Base-by-base conservation (phyloP, 352 stramenopile genomes). In the Phytopythium mirpurense region DNA sequence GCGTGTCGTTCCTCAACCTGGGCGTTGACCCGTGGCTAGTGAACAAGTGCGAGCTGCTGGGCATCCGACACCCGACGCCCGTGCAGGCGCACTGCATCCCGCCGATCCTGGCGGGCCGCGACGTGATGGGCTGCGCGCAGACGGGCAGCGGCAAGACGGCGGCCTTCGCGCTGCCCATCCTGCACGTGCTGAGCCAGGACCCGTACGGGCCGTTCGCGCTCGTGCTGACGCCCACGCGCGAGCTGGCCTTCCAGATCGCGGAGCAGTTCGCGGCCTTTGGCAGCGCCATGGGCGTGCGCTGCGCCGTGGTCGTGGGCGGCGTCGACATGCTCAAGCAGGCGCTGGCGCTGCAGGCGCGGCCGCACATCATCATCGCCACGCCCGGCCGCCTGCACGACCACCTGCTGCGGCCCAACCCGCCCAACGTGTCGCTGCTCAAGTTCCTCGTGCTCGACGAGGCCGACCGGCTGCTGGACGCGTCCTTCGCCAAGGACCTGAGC, bases 381-480 rank as follows among this genome's bases (percentile, higher is more conserved):
- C 97, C 97, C 0, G 97, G 96, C 21, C 72, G 96, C 10, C 80
- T 99, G 41, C 88, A 86, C 24, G 86, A 98, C 54, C 84, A 98
- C 49, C 68, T 99, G 55, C 70, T 97, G 43, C 90, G 87, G 46
- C 83, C 90, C 2, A 91, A 93, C 37, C 79, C 90, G 34, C 95
- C 95, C 0, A 95, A 96, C 48, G 67, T 98, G 11, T 67, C 66
- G 40, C 75, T 98, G 47, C 66, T 98, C 40, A 83, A 87, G 60
- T 99, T 93, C 65, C 65, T 99, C 35, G 97, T 99, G 21, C 83
- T 99, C 32, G 97, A 99, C 70, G 97, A 99, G 67, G 97, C 96
- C 7, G 97, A 99, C 74, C 78, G 96, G 27, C 74, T 99, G 54
- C 74, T 98, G 37, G 83, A 88, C 29, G 67, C 84, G 27, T 88